phyloP scores from a whole-genome alignment of 345 rosid genomes.

The Salix brachista region DNA sequence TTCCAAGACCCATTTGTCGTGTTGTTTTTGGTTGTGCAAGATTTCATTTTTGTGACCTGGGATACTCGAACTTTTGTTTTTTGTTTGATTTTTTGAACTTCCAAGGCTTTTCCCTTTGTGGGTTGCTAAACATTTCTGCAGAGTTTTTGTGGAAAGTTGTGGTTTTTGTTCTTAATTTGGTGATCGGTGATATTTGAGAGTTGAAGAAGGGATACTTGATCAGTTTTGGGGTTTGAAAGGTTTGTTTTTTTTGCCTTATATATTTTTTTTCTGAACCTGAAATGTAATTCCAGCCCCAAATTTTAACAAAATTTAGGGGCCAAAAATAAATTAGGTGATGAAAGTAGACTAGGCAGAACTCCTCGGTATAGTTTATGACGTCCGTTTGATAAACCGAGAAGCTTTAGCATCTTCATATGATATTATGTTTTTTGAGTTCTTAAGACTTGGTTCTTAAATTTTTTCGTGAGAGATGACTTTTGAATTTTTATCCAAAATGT shows the following conservation, averaged over 20 bases:
- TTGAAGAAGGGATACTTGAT: constrained; percentile 4
- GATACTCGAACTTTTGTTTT: not conserved
- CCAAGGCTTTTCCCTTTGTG: not conserved
- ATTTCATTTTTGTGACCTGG: not conserved
- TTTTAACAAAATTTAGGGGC: not conserved
- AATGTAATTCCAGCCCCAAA: not conserved
- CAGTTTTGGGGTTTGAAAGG: not conserved
- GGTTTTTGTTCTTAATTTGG: constrained; percentile 5
- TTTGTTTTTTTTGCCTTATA: not conserved
- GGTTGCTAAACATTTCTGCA: not conserved
- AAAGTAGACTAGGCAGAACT: not conserved
- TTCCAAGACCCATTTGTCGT: not conserved
- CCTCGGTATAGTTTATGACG: too few species aligned
- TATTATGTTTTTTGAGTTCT: not conserved
- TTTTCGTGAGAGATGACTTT: too few species aligned
- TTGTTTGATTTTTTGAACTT: not conserved
- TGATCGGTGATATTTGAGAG: not conserved
- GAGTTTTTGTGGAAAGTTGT: constrained; percentile 3
- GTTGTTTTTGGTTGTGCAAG: not conserved
- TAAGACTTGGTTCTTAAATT: not conserved
- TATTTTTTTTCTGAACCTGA: too few species aligned
- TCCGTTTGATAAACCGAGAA: not conserved
- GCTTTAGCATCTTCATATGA: not conserved
- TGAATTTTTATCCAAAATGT: not conserved
- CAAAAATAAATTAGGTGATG: not conserved